These are phyloP conservation scores for Drechslerella stenobrocha DNA, from an alignment of 2,329 filamentous ascomycete genomes.

Conservation along the genomic window DNA sequence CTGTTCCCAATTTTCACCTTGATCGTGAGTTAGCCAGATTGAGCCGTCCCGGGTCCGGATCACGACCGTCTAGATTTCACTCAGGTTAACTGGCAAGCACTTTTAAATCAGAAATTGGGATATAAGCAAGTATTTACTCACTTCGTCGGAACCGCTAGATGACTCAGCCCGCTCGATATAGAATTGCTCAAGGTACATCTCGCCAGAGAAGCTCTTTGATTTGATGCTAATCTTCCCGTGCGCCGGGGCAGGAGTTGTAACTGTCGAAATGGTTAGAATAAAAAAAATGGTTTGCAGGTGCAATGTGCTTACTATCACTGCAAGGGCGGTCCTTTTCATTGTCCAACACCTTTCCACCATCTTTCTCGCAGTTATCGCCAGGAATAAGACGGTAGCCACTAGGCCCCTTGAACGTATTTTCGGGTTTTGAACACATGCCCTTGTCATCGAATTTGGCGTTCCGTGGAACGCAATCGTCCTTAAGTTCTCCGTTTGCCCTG, in stretches of 20 bases:
- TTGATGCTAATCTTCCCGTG: conserved; percentile 65
- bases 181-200: conserved; percentile 61
- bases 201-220: conserved; percentile 25
- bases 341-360: conserved; percentile 74
- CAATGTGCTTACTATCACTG: conserved; percentile 60
- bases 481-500: conserved; percentile 66
- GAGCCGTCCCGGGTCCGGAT: conserved; percentile 64
- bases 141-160: conserved; percentile 71
- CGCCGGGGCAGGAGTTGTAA: conserved; percentile 60
- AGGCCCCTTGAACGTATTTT: conserved; percentile 76
- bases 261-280: conserved; percentile 21
- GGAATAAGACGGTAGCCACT: conserved; percentile 93
- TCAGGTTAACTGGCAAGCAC: background rate
- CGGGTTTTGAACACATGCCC: conserved; percentile 73
- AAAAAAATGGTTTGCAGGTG: background rate
- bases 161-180: conserved; percentile 79
- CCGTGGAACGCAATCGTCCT: conserved; percentile 67
- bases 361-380: conserved; percentile 70
- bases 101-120: background rate
- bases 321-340: conserved; percentile 75
- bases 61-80: conserved; percentile 59
- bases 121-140: background rate
- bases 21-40: conserved; percentile 76
- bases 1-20: conserved; percentile 81
- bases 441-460: conserved; percentile 60